These are phyloP conservation scores for Trametes gibbosa DNA, from an alignment of 768 basidiomycete species.

Conservation along the genomic window DNA sequence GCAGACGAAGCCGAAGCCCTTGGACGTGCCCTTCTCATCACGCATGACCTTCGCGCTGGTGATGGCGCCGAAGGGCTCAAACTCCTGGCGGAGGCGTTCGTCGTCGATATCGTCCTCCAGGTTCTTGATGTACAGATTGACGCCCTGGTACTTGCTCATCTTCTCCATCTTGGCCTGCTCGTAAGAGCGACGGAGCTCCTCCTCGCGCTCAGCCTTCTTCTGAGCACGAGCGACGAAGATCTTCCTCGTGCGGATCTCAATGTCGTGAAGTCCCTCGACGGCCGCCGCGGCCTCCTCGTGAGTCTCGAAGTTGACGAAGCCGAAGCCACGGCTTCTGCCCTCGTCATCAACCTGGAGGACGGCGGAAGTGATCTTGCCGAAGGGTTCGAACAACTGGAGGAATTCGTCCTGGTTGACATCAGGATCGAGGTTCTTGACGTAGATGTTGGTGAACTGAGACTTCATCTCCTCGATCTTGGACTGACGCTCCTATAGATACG, in stretches of 20 bases:
- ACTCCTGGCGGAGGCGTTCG: constrained; percentile 93
- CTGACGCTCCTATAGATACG: constrained; percentile 73
- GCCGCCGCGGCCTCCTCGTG: constrained; percentile 93
- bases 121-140: constrained; percentile 99
- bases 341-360: constrained; percentile 80
- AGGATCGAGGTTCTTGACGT: constrained; percentile 93
- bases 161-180: constrained; percentile 98
- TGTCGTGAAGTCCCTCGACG: constrained; percentile 86
- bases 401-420: constrained; percentile 88
- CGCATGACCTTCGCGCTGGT: constrained; percentile 99
- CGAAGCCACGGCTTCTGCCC: constrained; percentile 95
- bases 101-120: constrained; percentile 97
- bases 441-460: constrained; percentile 96
- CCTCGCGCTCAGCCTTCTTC: constrained; percentile 98
- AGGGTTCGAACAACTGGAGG: constrained; percentile 70
- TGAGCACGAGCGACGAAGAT: constrained; percentile 96
- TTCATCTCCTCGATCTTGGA: constrained; percentile 98
- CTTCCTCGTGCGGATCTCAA: constrained; percentile 80
- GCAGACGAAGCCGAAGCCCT: constrained; percentile 99
- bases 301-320: constrained; percentile 93
- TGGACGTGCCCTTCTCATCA: constrained; percentile 89
- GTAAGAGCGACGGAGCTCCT: constrained; percentile 89
- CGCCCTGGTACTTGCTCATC: constrained; percentile 96
- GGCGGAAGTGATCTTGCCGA: constrained; percentile 86
- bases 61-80: constrained; percentile 95